Base-by-base conservation (phyloP, 805 yeast species). In the Grigorovia yakushimaensis region DNA sequence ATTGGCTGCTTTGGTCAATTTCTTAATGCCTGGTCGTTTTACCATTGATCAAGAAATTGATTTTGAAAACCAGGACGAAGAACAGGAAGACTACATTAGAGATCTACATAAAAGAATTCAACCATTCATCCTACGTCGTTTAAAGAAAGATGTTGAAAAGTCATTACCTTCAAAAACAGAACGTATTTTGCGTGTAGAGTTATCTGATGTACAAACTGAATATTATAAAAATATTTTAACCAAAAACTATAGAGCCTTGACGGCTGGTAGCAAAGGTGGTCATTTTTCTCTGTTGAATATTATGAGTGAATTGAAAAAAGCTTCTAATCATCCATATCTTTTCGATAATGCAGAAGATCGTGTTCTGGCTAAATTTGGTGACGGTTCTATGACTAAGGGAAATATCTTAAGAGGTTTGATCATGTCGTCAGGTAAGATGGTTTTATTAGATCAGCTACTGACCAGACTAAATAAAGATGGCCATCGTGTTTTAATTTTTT, bases 341-440 rank as follows among this genome's bases (percentile, higher is more conserved):
- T 93, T 93, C 67, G 96, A 89, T 56, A 84, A 82, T 49, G 98
- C 95, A 2, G 98, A 93, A 66, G 84, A 83, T 24, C 76, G 82
- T 49, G 88, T 93, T 33, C 68, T 84, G 50, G 70, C 81, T 13
- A 81, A 81, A 50, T 81, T 81, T 33, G 82, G 82, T 19, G 76
- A 75, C 39, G 72, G 74, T 38, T 62, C 64, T 39, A 67, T 72
- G 27, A 73, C 88, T 1, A 76, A 96, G 50, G 97, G 91, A 56
- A 86, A 81, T 54, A 74, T 84, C 19, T 68, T 93, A 39, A 79
- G 88, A 61, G 99, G 98, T 15, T 71, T 93, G 72, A 86, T 93
- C 54, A 93, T 93, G 98, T 86, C 94, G 17, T 86, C 96, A 7
- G 99, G 99, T 58, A 93, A 93, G 63, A 93, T 93, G 98, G 99